Evolutionary conservation across 2,329 filamentous ascomycete genomes (phyloP).

Genomic region (Albophoma yamanashiensis): DNA sequence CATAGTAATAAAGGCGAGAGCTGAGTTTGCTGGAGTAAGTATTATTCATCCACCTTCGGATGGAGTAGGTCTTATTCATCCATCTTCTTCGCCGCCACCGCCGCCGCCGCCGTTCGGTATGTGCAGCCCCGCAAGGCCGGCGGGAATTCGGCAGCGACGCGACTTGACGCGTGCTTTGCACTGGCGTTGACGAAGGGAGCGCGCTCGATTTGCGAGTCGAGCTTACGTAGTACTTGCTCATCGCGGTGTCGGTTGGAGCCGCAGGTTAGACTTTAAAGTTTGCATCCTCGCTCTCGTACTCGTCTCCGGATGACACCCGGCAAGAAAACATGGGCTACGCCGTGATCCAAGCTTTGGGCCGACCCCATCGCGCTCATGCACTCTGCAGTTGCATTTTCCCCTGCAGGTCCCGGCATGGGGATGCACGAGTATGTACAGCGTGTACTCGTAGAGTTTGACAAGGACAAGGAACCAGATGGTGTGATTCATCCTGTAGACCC

Average conservation of each 20-base stretch:
- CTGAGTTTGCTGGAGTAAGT: background rate
- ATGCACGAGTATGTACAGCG: too few relatives aligned
- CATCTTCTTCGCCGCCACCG: background rate
- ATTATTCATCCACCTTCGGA: too few relatives aligned
- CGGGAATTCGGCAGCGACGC: background rate
- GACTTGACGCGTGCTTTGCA: background rate
- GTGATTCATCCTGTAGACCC: too few relatives aligned
- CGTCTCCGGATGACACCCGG: background rate
- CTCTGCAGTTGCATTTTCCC: too few relatives aligned
- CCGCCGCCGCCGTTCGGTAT: background rate
- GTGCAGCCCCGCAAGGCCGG: background rate
- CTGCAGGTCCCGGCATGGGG: too few relatives aligned
- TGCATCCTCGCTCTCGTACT: too few relatives aligned
- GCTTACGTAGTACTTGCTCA: too few relatives aligned
- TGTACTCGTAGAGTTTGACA: too few relatives aligned
- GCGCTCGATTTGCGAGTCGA: background rate
- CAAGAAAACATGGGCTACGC: background rate
- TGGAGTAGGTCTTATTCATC: too few relatives aligned
- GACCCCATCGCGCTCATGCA: background rate
- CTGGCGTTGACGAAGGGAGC: background rate
- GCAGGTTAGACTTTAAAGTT: background rate
- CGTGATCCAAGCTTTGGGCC: background rate
- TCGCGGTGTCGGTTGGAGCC: background rate
- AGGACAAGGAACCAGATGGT: too few relatives aligned
- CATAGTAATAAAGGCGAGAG: background rate